Conservation (phyloP, 2,329 filamentous ascomycete genomes). For the Aureobasidium sp. region DNA sequence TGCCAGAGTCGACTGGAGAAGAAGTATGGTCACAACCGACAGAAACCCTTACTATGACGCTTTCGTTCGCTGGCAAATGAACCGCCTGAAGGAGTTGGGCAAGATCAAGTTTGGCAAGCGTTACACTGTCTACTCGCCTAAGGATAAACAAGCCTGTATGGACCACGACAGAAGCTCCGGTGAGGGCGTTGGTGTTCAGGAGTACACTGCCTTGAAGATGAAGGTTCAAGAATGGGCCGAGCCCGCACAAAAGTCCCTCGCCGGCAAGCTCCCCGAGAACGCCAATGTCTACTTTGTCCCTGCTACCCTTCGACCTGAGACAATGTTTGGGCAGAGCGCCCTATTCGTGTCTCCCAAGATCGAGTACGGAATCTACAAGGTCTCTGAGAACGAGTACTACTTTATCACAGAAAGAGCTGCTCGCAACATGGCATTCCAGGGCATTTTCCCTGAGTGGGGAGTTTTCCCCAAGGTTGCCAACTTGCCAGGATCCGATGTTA, state of each 20-base stretch:
- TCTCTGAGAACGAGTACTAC: slow-evolving; percentile 59
- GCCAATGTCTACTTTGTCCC: slow-evolving; percentile 83
- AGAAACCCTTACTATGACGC: slow-evolving; percentile 95
- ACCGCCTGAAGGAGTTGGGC: slow-evolving; percentile 73
- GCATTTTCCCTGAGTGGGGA: slow-evolving; percentile 69
- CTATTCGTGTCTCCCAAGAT: slow-evolving; percentile 86
- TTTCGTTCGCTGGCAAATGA: slow-evolving; percentile 88
- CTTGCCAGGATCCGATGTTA: slow-evolving; percentile 65
- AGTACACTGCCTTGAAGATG: slow-evolving; percentile 89
- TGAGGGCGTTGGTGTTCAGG: slow-evolving; percentile 75
- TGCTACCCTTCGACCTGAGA: slow-evolving; percentile 88
- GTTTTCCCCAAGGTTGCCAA: slow-evolving; percentile 66
- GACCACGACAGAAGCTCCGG: slow-evolving; percentile 77
- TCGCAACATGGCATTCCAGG: slow-evolving; percentile 94
- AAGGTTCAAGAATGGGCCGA: slow-evolving; percentile 84
- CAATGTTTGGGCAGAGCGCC: slow-evolving; percentile 98
- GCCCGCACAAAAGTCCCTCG: slow-evolving; percentile 60
- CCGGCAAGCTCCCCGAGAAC: slow-evolving; percentile 67
- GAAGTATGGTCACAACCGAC: slow-evolving; percentile 89
- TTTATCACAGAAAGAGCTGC: slow-evolving; percentile 75
- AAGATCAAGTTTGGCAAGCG: slow-evolving; percentile 92
- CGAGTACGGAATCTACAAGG: slow-evolving; percentile 80
- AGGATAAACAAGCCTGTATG: slow-evolving; percentile 81
- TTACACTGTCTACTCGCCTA: slow-evolving; percentile 88
- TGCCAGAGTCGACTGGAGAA: slow-evolving; percentile 83